Base-by-base conservation (phyloP, 179 eudicot genomes). In the Corrigiola litoralis region DNA sequence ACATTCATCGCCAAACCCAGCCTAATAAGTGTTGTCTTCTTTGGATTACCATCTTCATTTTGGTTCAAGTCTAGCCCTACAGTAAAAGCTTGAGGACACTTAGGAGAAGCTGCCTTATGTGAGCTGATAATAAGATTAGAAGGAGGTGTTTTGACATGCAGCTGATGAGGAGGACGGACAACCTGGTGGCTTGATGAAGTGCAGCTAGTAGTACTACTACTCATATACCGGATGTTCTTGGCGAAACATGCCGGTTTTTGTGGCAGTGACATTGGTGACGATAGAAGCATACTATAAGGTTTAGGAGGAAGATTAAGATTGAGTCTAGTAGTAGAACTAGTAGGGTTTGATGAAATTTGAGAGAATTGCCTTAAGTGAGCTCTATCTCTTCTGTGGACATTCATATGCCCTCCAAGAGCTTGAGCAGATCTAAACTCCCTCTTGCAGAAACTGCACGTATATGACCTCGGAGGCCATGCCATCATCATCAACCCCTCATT, bases 331-430 rank as follows among this genome's bases (percentile, higher is more conserved):
- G 18, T 36, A 60, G 23, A 59, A 69, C 41, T 1, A 58, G 24
- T 58, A 72, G 71, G 73, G 68, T 17, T 71, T 14, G 72, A 38
- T 17, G 62, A 61, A 41, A 68, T 36, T 72, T 67, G 17, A 54
- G 77, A 61, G 16, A 69, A 71, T 18, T 77, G 85, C 50, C 84
- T 72, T 56, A 85, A 14, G 38, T 83, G 82, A 13, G 96, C 94
- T 68, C 88, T 78, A 20, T 89, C 94, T 65, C 88, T 87, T 73
- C 96, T 82, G 45, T 89, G 96, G 27, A 87, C 94, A 77, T 89
- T 87, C 92, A 88, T 88, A 69, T 88, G 92, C 44, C 92, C 92
- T 18, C 92, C 95, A 41, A 88, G 89, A 13, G 96, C 92, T 81
- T 87, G 96, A 63, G 96, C 96, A 56, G 88, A 83, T 78, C 81